Percentiles rank a stretch among this genome's conserved stretches.
phyloP scores from a whole-genome alignment of 371 early-diverging fungal species.

The Mucor velutinosus region DNA sequence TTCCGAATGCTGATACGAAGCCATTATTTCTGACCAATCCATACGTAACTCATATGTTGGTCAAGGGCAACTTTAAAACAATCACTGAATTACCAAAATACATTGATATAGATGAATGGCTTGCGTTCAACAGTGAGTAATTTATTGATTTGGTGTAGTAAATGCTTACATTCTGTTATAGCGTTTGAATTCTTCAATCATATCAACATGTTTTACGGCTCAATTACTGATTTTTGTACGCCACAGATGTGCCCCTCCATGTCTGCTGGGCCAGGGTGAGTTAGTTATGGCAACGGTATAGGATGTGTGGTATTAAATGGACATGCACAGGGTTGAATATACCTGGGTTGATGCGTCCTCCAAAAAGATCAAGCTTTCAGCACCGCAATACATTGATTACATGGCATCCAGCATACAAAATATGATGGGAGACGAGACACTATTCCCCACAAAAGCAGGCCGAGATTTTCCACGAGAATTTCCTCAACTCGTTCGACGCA shows the following conservation, averaged over 20 bases:
- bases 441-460: slow-evolving; percentile 82
- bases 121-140: slow-evolving; percentile 81
- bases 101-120: slow-evolving; percentile 94
- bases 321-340: slow-evolving; percentile 72
- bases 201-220: slow-evolving; percentile 89
- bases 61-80: slow-evolving; percentile 89
- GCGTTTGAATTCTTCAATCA: slow-evolving; percentile 95
- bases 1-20: slow-evolving; percentile 24
- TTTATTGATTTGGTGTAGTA: background rate
- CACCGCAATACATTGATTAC: slow-evolving; percentile 94
- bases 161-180: slow-evolving; percentile 16
- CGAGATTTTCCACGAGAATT: slow-evolving; percentile 86
- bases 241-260: slow-evolving; percentile 80
- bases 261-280: slow-evolving; percentile 85
- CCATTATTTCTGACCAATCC: slow-evolving; percentile 80
- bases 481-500: slow-evolving; percentile 62
- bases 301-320: background rate
- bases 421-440: slow-evolving; percentile 80
- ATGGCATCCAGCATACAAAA: slow-evolving; percentile 90
- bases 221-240: slow-evolving; percentile 91
- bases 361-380: slow-evolving; percentile 82
- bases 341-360: slow-evolving; percentile 89
- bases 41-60: slow-evolving; percentile 80
- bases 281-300: background rate
- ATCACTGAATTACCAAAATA: slow-evolving; percentile 88